Evolutionary conservation across 139 green algal species (phyloP).

Genomic region (Ostreobium quekettii): DNA sequence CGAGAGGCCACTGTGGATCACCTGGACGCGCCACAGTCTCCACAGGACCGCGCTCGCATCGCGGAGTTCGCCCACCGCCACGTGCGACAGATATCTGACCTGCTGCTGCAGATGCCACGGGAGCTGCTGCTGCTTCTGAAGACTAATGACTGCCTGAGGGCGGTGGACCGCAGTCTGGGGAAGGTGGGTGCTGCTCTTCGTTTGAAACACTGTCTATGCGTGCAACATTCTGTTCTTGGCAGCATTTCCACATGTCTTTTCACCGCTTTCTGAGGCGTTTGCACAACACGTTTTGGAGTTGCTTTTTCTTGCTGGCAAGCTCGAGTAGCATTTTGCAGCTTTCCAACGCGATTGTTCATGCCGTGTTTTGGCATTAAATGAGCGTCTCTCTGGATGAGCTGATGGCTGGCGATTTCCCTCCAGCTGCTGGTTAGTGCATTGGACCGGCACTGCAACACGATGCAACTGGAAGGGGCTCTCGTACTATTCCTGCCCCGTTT

Average conservation of each 20-base stretch:
- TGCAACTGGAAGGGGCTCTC: no score
- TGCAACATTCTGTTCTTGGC: background rate
- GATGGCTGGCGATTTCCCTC: no score
- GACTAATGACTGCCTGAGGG: slow-evolving; percentile 88
- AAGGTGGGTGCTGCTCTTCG: background rate
- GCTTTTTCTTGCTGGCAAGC: no score
- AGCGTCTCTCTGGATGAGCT: no score
- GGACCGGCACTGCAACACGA: no score
- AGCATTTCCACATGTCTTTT: background rate
- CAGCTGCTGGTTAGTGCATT: no score
- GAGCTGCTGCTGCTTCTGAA: slow-evolving; percentile 89
- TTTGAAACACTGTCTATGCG: background rate
- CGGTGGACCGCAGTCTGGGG: slow-evolving; percentile 57
- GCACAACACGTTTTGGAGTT: no score
- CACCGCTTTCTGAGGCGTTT: background rate
- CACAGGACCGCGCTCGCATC: slow-evolving; percentile 39
- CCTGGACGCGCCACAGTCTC: slow-evolving; percentile 18
- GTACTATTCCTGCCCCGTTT: no score
- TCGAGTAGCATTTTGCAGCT: no score
- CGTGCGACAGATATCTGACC: slow-evolving; percentile 52
- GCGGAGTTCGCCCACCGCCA: slow-evolving; percentile 59
- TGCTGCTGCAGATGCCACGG: slow-evolving; percentile 74
- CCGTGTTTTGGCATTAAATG: no score
- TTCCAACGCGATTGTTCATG: no score
- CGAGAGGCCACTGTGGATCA: slow-evolving; percentile 18